These are phyloP conservation scores for Simplicillium sp. DNA, from an alignment of 2,329 filamentous ascomycete species.

Conservation along the genomic window DNA sequence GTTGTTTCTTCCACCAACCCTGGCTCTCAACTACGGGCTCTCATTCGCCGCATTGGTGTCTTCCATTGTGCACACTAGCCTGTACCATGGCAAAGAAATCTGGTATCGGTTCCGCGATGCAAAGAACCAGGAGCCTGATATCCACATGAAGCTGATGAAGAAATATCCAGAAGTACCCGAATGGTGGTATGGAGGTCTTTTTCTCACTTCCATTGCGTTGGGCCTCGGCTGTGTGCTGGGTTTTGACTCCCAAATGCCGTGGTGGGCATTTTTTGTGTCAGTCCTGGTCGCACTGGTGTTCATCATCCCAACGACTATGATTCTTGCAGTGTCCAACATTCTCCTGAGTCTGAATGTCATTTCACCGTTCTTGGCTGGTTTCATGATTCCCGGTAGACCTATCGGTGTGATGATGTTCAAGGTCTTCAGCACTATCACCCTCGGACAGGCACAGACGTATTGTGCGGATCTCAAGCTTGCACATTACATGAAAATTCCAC, in stretches of 20 bases:
- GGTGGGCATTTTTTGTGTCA: constrained; percentile 19
- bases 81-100: constrained; percentile 32
- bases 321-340: constrained; percentile 25
- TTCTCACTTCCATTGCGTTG: constrained; percentile 20
- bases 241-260: constrained; percentile 16
- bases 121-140: constrained; percentile 27
- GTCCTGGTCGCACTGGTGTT: constrained; percentile 15
- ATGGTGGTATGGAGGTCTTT: constrained; percentile 27
- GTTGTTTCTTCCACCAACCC: constrained; percentile 39
- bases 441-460: constrained; percentile 34
- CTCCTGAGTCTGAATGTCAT: constrained; percentile 29
- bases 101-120: constrained; percentile 34
- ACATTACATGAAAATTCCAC: constrained; percentile 40
- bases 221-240: constrained; percentile 17
- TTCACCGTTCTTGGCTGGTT: constrained; percentile 23
- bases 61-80: constrained; percentile 23
- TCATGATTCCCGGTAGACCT: constrained; percentile 14
- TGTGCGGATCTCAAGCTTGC: constrained; percentile 37
- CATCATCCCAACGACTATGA: constrained; percentile 15
- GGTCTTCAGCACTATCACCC: constrained; percentile 13
- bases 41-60: constrained; percentile 40
- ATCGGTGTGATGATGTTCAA: constrained; percentile 17
- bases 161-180: constrained; percentile 25
- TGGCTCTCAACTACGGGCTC: constrained; percentile 24
- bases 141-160: constrained; percentile 24